These are phyloP conservation scores for Lumnitzera littorea DNA, from an alignment of 345 rosid species.

Conservation along the genomic window DNA sequence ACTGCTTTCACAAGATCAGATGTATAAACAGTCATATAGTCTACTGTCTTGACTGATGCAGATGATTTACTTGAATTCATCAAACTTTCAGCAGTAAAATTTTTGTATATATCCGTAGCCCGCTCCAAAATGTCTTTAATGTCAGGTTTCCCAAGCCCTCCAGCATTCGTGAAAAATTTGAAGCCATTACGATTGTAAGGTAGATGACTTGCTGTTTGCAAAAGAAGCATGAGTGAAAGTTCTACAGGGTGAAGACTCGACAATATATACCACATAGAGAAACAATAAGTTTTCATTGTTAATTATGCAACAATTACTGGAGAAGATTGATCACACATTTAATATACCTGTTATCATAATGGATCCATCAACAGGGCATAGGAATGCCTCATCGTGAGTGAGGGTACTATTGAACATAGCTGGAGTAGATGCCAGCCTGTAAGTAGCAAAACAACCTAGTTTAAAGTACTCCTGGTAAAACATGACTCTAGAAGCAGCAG, in stretches of 20 bases:
- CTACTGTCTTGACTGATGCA: conserved; percentile 48
- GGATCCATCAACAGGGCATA: conserved; percentile 96
- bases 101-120: conserved; percentile 70
- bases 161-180: conserved; percentile 88
- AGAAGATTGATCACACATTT: conserved; percentile 2
- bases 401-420: conserved; percentile 98
- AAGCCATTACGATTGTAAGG: conserved; percentile 97
- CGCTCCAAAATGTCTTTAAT: conserved; percentile 80
- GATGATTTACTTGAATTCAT: conserved; percentile 28
- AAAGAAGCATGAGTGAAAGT: conserved; percentile 14
- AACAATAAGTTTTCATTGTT: not conserved
- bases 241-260: not conserved
- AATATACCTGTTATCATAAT: conserved; percentile 88
- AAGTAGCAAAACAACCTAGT: conserved; percentile 9
- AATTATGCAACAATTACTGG: not conserved
- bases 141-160: conserved; percentile 92
- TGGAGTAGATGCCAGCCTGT: conserved; percentile 95
- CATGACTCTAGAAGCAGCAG: conserved; percentile 2
- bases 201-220: conserved; percentile 85
- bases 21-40: conserved; percentile 82
- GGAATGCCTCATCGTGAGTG: conserved; percentile 49
- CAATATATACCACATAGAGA: not conserved
- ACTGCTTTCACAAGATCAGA: conserved; percentile 85
- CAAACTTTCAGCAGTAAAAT: conserved; percentile 31
- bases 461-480: not conserved